Base-by-base conservation (phyloP, 129 eudicot species). In the Gnaphalium uliginosum region DNA sequence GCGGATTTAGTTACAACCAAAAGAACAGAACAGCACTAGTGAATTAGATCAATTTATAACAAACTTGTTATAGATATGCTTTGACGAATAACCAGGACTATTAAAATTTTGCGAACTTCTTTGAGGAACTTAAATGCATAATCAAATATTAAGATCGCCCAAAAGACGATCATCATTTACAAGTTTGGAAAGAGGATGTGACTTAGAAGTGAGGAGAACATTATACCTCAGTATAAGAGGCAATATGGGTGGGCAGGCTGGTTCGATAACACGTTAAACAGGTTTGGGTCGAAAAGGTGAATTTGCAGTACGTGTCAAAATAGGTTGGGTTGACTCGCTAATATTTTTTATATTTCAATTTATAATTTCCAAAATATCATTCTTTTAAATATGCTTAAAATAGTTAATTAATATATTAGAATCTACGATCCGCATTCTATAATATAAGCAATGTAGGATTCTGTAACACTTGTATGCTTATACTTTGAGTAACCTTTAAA, bases 1-100 rank as follows among this genome's bases (percentile, higher is more conserved):
- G 18, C 24, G 60, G 37, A 61, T 60, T 61, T 60, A 59, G 29
- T 15, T 60, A 73, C 59, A 73, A 41, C 59, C 43, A 26, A 35
- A 35, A 71, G 27, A 41, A 62, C 27, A 14, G 19, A 61, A 61
- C 7, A 4, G 2, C 13, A 23, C 66, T 24, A 9, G 7, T 24
- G 26, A 57, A n/a, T 57, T 18, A 57, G 25, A 57, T 21, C 23
- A 21, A 7, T 21, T 9, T 56, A 56, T 56, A 5, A 56, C 1
- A 14, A 43, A 43, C 14, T 43, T 11, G 18, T 43, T 46, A 46
- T 3, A 46, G n/a, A 46, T 46, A 14, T 3, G 53, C 18, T 14
- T 46, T 46, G 53, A 46, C 53, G 0, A 46, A 46, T 46, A 13
- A 46, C 53, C 18, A 1, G 5, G 18, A 46, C 53, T 11, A 14